A percentile compares a stretch with the other conserved stretches of the same genome.
Conservation (phyloP, 2,329 filamentous ascomycete species). For the Daldinia sp. region DNA sequence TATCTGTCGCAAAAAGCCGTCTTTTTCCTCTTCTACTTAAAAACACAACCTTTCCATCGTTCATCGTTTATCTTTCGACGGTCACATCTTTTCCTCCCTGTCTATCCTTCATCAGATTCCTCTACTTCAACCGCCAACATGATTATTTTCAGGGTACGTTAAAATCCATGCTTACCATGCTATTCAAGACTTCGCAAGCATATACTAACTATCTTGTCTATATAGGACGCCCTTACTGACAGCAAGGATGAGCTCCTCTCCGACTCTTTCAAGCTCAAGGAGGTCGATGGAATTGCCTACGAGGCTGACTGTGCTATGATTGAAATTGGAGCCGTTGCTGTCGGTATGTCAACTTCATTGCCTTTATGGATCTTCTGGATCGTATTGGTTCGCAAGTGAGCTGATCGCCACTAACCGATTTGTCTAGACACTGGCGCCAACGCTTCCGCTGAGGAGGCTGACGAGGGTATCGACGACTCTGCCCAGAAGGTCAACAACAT, state of each 20-base stretch:
- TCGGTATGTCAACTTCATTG: conserved; percentile 68
- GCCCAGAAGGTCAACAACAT: conserved; percentile 88
- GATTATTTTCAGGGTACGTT: conserved; percentile 75
- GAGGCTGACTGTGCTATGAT: conserved; percentile 95
- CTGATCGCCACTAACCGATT: conserved; percentile 13
- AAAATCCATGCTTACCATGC: background rate
- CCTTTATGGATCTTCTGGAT: conserved; percentile 4
- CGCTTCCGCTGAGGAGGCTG: conserved; percentile 90
- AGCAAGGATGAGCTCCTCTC: conserved; percentile 88
- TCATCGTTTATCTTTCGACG: conserved; percentile 25
- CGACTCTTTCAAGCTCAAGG: conserved; percentile 87
- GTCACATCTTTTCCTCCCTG: conserved; percentile 21
- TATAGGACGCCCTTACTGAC: conserved; percentile 83
- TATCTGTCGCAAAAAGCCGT: conserved; percentile 40
- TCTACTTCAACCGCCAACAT: conserved; percentile 61
- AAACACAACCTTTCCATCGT: conserved; percentile 25
- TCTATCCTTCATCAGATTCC: conserved; percentile 32
- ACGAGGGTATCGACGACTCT: conserved; percentile 76
- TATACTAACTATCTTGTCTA: conserved; percentile 23
- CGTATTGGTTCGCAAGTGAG: background rate
- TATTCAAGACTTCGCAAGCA: background rate
- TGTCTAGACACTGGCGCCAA: conserved; percentile 86
- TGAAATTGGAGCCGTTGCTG: conserved; percentile 74
- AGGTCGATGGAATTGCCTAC: conserved; percentile 81
- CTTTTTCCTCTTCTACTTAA: conserved; percentile 42